Evolutionary conservation across 2,329 filamentous ascomycete species (phyloP).

Genomic region (Pseudomassariella vexata): DNA sequence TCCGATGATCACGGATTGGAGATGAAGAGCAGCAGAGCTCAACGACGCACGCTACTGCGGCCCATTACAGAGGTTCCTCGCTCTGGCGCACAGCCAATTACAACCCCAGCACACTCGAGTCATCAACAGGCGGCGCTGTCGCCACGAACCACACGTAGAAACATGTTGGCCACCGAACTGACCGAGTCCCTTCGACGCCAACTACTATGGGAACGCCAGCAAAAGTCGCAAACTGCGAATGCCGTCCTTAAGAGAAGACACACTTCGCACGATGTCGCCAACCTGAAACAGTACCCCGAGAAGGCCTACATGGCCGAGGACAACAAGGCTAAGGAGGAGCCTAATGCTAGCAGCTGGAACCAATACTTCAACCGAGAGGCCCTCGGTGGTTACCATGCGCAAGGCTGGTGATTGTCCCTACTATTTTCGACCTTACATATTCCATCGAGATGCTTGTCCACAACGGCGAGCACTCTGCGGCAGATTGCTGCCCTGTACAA

Average conservation of each 20-base stretch:
- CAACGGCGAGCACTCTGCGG: conserved; percentile 13
- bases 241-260: conserved; percentile 85
- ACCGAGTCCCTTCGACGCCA: conserved; percentile 89
- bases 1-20: conserved; percentile 57
- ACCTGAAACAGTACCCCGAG: conserved; percentile 77
- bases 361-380: conserved; percentile 79
- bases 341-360: conserved; percentile 72
- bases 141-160: conserved; percentile 82
- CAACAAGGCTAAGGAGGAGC: conserved; percentile 39
- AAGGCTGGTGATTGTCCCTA: conserved; percentile 79
- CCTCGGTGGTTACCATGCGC: conserved; percentile 73
- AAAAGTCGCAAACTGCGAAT: conserved; percentile 84
- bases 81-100: conserved; percentile 70
- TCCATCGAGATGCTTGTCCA: conserved; percentile 9
- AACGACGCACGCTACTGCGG: conserved; percentile 41
- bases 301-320: conserved; percentile 52
- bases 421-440: no score
- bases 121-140: conserved; percentile 73
- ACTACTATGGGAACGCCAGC: conserved; percentile 90
- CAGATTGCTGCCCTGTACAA: conserved; percentile 21
- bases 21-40: conserved; percentile 59
- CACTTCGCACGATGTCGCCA: conserved; percentile 85
- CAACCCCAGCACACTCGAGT: conserved; percentile 60
- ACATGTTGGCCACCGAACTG: conserved; percentile 93
- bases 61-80: conserved; percentile 59